Base-by-base conservation (phyloP, 1,139 yeast genomes). In the Casaregolazyma suthepensis region DNA sequence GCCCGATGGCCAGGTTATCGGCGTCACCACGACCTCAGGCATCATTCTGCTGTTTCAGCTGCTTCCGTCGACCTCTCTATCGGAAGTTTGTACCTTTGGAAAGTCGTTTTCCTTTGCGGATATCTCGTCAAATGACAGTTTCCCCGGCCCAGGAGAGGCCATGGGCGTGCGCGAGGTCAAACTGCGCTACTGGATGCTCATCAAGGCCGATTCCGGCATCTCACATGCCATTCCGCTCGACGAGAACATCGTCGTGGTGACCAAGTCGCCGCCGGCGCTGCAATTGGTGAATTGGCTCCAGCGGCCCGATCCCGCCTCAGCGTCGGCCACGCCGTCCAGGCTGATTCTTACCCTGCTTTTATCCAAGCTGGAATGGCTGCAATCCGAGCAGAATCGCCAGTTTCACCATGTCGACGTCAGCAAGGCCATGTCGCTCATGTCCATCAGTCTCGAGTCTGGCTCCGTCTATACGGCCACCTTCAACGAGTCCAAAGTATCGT, bases 141-240 rank as follows among this genome's bases (percentile, higher is more conserved):
- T 63, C 17, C 72, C 74, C 1, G 76, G 75, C 1, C 73, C 74
- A 0, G 75, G 76, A 6, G 76, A 72, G 54, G 70, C 69, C 2
- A 58, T 66, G 19, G 75, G 75, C 3, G 70, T 71, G 3, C 64
- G 71, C 2, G 74, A 71, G 48, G 57, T 71, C 29, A 59, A 59
- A 43, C 54, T 73, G 18, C 59, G 65, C 45, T 64, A 61, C 45
- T 51, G 61, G 40, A 59, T 63, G 62, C 63, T 63, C 12, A 58
- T 67, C 5, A 59, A 60, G 31, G 62, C 68, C 3, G 69, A 66
- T 35, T 64, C 71, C 4, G 70, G 66, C 1, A 61, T 68, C 10
- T 60, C 62, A 20, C 57, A 59, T 22, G 65, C 66, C 29, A 45
- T 62, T 40, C 64, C 66, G 1, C 52, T 69, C 26, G 72, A 67